Evolutionary conservation across 2,329 filamentous ascomycete genomes (phyloP).

Genomic region (Cladophialophora chaetospira): DNA sequence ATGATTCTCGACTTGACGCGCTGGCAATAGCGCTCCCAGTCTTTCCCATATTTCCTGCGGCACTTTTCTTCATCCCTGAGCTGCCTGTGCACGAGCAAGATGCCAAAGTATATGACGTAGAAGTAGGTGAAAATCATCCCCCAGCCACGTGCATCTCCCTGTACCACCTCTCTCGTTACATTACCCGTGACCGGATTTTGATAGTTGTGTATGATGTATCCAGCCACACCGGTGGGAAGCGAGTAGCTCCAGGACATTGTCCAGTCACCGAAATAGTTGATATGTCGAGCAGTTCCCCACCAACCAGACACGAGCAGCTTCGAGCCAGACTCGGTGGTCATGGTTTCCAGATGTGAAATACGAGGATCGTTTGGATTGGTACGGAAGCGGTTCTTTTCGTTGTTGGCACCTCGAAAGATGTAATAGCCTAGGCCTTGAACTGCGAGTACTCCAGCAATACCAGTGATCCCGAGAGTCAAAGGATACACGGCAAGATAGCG

Average conservation of each 20-base stretch:
- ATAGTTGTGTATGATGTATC: conserved; percentile 68
- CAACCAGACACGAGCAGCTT: conserved; percentile 82
- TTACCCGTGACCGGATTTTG: conserved; percentile 54
- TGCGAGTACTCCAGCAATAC: conserved; percentile 64
- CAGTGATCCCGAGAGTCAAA: conserved; percentile 70
- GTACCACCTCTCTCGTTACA: conserved; percentile 67
- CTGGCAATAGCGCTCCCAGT: conserved; percentile 88
- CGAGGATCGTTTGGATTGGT: conserved; percentile 79
- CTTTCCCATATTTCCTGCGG: conserved; percentile 82
- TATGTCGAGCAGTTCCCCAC: conserved; percentile 90
- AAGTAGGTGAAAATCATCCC: conserved; percentile 91
- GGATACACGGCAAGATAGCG: conserved; percentile 84
- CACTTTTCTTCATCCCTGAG: conserved; percentile 90
- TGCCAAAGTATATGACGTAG: conserved; percentile 87
- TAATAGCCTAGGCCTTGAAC: conserved; percentile 75
- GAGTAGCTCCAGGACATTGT: conserved; percentile 89
- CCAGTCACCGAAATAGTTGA: conserved; percentile 97
- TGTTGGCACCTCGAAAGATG: conserved; percentile 93
- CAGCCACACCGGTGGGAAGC: conserved; percentile 80
- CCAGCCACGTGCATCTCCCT: conserved; percentile 75
- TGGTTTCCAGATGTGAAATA: conserved; percentile 78
- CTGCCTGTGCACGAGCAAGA: conserved; percentile 84
- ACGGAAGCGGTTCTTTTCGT: conserved; percentile 92
- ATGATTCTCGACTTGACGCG: conserved; percentile 80
- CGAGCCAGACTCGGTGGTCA: conserved; percentile 79